A percentile compares a stretch with the other conserved stretches of the same genome.
These are phyloP conservation scores for Scutellaria minor DNA, from an alignment of 257 asterid species.

Conservation along the genomic window DNA sequence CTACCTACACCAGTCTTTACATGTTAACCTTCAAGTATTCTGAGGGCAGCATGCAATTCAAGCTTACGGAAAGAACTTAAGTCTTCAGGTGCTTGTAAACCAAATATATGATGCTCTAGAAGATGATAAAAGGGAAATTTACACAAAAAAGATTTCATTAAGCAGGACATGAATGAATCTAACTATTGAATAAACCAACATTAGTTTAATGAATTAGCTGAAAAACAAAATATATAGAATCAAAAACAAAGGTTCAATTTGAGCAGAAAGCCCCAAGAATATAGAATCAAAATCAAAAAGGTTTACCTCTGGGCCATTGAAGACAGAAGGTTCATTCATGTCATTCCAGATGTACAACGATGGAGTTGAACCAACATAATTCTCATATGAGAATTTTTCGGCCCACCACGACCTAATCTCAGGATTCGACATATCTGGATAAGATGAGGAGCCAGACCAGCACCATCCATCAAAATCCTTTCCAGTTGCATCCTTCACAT, in stretches of 20 bases:
- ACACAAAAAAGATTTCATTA: conserved; percentile 10
- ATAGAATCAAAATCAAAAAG: conserved; percentile 5
- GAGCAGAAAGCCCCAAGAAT: conserved; percentile 3
- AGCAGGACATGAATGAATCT: conserved; percentile 16
- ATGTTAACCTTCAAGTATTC: background rate
- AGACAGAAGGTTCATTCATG: conserved; percentile 99
- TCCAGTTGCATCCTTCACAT: conserved; percentile 84
- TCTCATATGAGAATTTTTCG: conserved; percentile 68
- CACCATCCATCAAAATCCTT: conserved; percentile 99
- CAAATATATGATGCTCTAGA: conserved; percentile 1
- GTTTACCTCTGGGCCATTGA: conserved; percentile 96
- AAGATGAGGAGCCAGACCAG: conserved; percentile 98
- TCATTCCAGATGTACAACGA: conserved; percentile 93
- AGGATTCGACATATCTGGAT: conserved; percentile 83
- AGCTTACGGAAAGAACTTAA: background rate
- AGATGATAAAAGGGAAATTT: background rate
- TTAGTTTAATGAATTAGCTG: conserved; percentile 9
- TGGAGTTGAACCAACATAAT: conserved; percentile 85
- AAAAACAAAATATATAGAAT: conserved; percentile 1
- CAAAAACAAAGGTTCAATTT: background rate
- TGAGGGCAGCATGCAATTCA: background rate
- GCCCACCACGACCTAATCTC: conserved; percentile 98
- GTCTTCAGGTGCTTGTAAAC: background rate
- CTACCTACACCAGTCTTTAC: conserved; percentile 1
- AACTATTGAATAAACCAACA: background rate